Conservation (phyloP, 176 grass and related monocot species). For the bread wheat (Triticum aestivum) region DNA sequence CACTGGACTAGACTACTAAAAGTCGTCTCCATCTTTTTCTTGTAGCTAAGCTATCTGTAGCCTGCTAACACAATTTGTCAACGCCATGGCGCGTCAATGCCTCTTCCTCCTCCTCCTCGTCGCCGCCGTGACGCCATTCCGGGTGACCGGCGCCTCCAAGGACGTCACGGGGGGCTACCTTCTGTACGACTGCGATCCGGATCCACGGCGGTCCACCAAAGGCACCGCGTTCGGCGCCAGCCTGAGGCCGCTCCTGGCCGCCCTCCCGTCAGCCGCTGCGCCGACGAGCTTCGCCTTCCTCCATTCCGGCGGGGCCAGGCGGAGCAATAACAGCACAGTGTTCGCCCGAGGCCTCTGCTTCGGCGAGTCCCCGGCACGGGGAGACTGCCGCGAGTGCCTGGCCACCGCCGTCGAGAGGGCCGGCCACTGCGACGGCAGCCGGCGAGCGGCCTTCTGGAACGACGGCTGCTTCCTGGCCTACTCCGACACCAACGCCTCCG, state of each 20-base stretch:
- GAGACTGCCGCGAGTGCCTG: constrained; percentile 6
- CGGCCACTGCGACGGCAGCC: background rate
- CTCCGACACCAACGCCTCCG: background rate
- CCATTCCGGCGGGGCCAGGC: no score
- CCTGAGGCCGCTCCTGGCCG: background rate
- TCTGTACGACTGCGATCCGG: background rate
- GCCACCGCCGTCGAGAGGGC: background rate
- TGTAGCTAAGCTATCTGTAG: background rate
- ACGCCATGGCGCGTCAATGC: background rate
- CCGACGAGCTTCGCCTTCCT: constrained; percentile 5
- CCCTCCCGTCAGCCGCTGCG: background rate
- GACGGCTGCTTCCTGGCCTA: background rate
- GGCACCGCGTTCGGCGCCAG: background rate
- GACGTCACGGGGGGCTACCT: background rate
- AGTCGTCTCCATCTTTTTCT: background rate
- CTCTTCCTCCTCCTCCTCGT: background rate
- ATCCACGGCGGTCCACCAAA: background rate
- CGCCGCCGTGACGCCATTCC: background rate
- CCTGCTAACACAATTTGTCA: background rate
- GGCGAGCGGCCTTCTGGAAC: background rate
- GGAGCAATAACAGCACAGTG: background rate
- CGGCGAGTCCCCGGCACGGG: background rate
- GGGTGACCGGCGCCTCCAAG: background rate
- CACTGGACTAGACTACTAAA: background rate
- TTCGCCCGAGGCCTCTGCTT: constrained; percentile 14